phyloP scores from a whole-genome alignment of 106 monocot genomes.

The Allium fistulosum region DNA sequence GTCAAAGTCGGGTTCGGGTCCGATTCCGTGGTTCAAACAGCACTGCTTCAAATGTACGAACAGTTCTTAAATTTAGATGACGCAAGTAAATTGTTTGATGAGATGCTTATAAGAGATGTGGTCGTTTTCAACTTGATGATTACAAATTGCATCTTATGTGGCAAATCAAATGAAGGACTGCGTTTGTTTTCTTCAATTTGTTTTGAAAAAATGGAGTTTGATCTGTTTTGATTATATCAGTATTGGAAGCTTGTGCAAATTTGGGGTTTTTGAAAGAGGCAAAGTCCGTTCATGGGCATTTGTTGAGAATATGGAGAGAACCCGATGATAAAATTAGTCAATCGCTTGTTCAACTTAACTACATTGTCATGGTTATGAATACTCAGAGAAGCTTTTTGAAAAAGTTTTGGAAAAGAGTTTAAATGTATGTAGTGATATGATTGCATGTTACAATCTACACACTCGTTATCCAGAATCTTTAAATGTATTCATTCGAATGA shows the following conservation, averaged over 20 bases:
- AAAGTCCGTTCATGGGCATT: constrained; percentile 14
- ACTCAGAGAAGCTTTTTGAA: constrained; percentile 9
- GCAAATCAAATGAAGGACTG: constrained; percentile 1
- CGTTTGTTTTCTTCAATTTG: constrained; percentile 6
- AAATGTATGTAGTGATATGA: constrained; percentile 17
- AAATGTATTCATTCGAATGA: constrained; percentile 2
- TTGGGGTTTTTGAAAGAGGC: constrained; percentile 9
- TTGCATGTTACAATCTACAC: constrained; percentile 15
- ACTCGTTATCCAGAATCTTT: constrained; percentile 17
- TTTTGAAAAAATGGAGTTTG: constrained; percentile 7
- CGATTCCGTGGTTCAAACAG: constrained; percentile 7
- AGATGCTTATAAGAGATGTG: constrained; percentile 10
- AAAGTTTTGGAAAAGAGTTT: constrained; percentile 2
- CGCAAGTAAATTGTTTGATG: constrained; percentile 9
- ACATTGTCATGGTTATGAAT: constrained; percentile 4
- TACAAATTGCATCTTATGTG: constrained; percentile 4
- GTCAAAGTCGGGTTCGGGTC: constrained; percentile 8
- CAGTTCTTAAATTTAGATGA: neutral
- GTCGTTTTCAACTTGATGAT: constrained; percentile 18
- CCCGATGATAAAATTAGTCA: constrained; percentile 3
- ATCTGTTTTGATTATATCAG: constrained; percentile 3
- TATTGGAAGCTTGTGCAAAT: constrained; percentile 15
- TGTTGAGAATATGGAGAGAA: constrained; percentile 6
- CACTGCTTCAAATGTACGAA: constrained; percentile 16
- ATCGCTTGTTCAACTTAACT: constrained; percentile 12